phyloP scores from a whole-genome alignment of 2,329 filamentous ascomycete genomes.

The Verticillium isaacii region DNA sequence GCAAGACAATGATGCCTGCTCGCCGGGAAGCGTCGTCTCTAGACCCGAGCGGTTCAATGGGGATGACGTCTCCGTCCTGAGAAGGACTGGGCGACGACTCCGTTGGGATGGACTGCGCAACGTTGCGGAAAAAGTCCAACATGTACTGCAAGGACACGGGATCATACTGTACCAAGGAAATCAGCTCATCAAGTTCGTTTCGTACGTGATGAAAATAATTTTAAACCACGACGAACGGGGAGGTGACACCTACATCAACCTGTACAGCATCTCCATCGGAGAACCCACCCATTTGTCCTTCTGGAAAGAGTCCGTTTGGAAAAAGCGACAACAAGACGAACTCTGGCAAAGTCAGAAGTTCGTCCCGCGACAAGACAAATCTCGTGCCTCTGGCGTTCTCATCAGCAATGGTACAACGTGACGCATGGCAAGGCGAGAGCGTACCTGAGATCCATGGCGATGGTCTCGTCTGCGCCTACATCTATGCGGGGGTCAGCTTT shows the following conservation, averaged over 20 bases:
- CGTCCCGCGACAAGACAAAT: conserved; percentile 91
- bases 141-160: conserved; percentile 96
- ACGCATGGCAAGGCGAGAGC: conserved; percentile 15
- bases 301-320: conserved; percentile 94
- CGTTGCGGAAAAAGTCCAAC: conserved; percentile 95
- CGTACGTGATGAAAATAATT: neutral
- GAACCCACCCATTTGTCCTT: conserved; percentile 88
- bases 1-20: conserved; percentile 92
- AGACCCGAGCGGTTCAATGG: conserved; percentile 66
- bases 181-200: neutral
- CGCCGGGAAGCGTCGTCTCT: conserved; percentile 79
- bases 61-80: conserved; percentile 56
- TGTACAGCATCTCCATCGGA: conserved; percentile 92
- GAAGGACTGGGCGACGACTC: conserved; percentile 63
- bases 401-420: conserved; percentile 21
- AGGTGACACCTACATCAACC: conserved; percentile 76
- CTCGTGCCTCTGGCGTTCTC: conserved; percentile 66
- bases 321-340: conserved; percentile 97
- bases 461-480: conserved; percentile 87
- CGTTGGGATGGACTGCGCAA: conserved; percentile 90
- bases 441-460: conserved; percentile 90
- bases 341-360: conserved; percentile 90
- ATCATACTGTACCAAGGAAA: conserved; percentile 67
- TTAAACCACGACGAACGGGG: neutral
- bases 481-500: conserved; percentile 36